A percentile compares a stretch with the other conserved stretches of the same genome.
Evolutionary conservation across 2,329 filamentous ascomycete genomes (phyloP).

Genomic region (Phoma sp.): DNA sequence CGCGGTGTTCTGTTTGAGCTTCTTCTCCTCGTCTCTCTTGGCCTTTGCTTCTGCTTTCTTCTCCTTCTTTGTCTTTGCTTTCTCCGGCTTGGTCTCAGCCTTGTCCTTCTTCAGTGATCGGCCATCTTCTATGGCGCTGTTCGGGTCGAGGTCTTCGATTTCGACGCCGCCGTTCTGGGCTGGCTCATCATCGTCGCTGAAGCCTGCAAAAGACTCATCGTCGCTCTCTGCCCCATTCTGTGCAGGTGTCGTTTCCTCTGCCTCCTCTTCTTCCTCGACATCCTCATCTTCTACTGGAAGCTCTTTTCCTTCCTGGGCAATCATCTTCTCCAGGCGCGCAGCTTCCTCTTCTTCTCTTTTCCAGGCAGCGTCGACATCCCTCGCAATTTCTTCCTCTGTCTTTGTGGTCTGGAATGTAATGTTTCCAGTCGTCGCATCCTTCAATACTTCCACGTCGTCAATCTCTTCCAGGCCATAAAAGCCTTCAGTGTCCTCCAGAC

Average conservation of each 20-base stretch:
- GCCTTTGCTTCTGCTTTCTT: constrained; percentile 23
- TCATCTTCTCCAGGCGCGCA: constrained; percentile 30
- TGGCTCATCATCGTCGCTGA: constrained; percentile 29
- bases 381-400: constrained; percentile 34
- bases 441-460: constrained; percentile 86
- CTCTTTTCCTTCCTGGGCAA: constrained; percentile 24
- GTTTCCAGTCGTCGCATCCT: constrained; percentile 59
- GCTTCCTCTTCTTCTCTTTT: constrained; percentile 32
- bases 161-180: constrained; percentile 12
- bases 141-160: constrained; percentile 15
- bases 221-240: constrained; percentile 53
- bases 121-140: constrained; percentile 34
- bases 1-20: constrained; percentile 11
- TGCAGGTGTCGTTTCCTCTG: constrained; percentile 14
- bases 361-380: constrained; percentile 31
- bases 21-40: constrained; percentile 30
- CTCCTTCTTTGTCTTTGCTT: constrained; percentile 26
- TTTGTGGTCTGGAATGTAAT: constrained; percentile 51
- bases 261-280: constrained; percentile 5
- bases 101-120: constrained; percentile 20
- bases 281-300: constrained; percentile 15
- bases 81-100: constrained; percentile 7
- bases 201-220: constrained; percentile 38
- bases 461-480: constrained; percentile 94
- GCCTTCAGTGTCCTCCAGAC: constrained; percentile 87